Percentiles rank a stretch among this genome's conserved stretches.
These are phyloP conservation scores for Trichoderma atroviride DNA, from an alignment of 2,329 filamentous ascomycete genomes.

Conservation along the genomic window DNA sequence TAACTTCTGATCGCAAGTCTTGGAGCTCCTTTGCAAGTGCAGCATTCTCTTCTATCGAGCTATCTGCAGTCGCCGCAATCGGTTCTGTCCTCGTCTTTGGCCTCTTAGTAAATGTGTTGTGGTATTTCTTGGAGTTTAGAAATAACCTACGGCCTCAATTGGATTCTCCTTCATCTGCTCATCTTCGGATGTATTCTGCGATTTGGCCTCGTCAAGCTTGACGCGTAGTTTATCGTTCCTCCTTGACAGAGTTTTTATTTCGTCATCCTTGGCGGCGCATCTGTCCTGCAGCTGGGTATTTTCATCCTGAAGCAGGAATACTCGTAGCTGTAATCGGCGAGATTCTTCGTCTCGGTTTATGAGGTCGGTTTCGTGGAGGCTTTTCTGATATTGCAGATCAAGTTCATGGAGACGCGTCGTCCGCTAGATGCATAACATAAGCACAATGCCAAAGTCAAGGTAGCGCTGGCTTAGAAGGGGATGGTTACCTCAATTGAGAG, in stretches of 20 bases:
- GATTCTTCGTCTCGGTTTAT: slow-evolving; percentile 75
- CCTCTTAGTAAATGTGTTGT: slow-evolving; percentile 19
- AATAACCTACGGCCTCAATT: slow-evolving; percentile 49
- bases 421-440: slow-evolving; percentile 41
- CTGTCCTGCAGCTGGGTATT: slow-evolving; percentile 68
- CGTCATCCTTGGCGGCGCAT: slow-evolving; percentile 61
- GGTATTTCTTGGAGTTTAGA: accelerated
- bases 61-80: slow-evolving; percentile 66
- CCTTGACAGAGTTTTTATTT: slow-evolving; percentile 53
- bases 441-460: slow-evolving; percentile 7
- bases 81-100: slow-evolving; percentile 70
- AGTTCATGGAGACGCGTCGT: slow-evolving; percentile 55
- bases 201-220: slow-evolving; percentile 49
- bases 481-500: slow-evolving; percentile 36
- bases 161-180: slow-evolving; percentile 52
- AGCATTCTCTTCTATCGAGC: slow-evolving; percentile 67
- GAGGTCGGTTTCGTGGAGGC: slow-evolving; percentile 64
- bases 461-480: neutral
- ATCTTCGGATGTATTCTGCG: slow-evolving; percentile 50
- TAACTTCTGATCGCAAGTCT: slow-evolving; percentile 57
- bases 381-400: slow-evolving; percentile 71
- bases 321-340: slow-evolving; percentile 68
- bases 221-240: slow-evolving; percentile 45
- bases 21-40: slow-evolving; percentile 55
- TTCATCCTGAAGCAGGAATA: slow-evolving; percentile 74